Conservation (phyloP, 2,329 filamentous ascomycete genomes). For the Capronia americana region DNA sequence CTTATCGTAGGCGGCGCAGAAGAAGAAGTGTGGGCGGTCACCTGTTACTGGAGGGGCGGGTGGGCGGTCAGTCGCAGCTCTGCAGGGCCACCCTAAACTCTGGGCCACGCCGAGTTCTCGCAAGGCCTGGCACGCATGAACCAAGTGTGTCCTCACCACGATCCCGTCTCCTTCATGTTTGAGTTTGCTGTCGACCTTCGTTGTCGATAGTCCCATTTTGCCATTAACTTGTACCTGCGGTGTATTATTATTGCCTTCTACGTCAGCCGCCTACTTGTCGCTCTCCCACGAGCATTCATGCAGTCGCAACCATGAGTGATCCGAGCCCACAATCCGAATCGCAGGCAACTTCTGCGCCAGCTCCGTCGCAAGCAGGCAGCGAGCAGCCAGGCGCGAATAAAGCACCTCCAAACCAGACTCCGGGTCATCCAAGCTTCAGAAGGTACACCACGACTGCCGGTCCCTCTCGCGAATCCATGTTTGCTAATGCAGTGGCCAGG, state of each 20-base stretch:
- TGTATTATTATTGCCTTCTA: not conserved
- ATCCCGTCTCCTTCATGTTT: not conserved
- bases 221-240: not conserved
- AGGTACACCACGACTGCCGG: constrained; percentile 55
- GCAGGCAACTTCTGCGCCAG: constrained; percentile 29
- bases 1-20: not conserved
- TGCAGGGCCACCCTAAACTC: constrained; percentile 9
- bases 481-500: constrained; percentile 55
- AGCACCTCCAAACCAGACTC: constrained; percentile 41
- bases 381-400: constrained; percentile 27
- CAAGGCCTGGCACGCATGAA: constrained; percentile 9
- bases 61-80: not conserved
- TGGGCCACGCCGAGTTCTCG: constrained; percentile 6
- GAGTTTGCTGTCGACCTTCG: constrained; percentile 5
- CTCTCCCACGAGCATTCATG: not conserved
- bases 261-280: constrained; percentile 4
- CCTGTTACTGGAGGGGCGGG: not conserved
- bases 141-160: not conserved
- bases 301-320: constrained; percentile 27
- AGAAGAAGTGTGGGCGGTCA: constrained; percentile 2
- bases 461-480: constrained; percentile 14
- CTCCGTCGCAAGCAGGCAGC: constrained; percentile 25
- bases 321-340: constrained; percentile 33
- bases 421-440: constrained; percentile 64
- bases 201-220: constrained; percentile 1